These are phyloP conservation scores for Sporothrix brasiliensis DNA, from an alignment of 2,329 filamentous ascomycete genomes.

Conservation along the genomic window DNA sequence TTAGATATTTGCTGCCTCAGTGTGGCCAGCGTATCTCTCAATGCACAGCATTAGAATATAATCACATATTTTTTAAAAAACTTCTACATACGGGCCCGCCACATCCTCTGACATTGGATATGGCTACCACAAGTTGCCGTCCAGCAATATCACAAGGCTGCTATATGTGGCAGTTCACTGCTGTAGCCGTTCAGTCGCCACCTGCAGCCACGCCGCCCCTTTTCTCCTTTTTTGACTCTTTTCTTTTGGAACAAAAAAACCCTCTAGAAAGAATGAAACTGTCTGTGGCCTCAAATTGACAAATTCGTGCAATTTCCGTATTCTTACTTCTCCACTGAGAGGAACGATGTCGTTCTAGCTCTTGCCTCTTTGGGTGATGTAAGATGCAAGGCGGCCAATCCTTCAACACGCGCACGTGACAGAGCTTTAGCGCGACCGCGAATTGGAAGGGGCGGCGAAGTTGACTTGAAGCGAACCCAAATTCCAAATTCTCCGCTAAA, in stretches of 20 bases:
- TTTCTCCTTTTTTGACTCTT: too few species aligned
- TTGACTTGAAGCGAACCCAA: slow-evolving; percentile 1
- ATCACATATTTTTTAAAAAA: too few species aligned
- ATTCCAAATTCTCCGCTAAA: slow-evolving; percentile 28
- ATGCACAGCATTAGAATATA: too few species aligned
- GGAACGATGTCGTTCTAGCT: background rate
- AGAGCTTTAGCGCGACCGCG: background rate
- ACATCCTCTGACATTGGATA: background rate
- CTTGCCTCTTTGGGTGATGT: slow-evolving; percentile 16
- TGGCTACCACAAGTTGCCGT: background rate
- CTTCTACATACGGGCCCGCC: background rate
- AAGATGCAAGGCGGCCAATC: slow-evolving; percentile 18
- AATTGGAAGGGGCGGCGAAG: slow-evolving; percentile 5
- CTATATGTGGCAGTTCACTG: background rate
- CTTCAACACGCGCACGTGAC: background rate
- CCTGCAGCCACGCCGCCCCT: background rate
- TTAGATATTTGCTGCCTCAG: too few species aligned
- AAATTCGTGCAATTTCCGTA: background rate
- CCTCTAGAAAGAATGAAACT: background rate
- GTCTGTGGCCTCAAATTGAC: too few species aligned
- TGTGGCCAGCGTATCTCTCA: background rate
- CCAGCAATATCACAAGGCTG: background rate
- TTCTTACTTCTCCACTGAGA: background rate
- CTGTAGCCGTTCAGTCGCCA: background rate
- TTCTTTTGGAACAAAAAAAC: background rate